Evolutionary conservation across 192 early-diverging fungal genomes (phyloP).

Genomic region (Coemansia pectinata): DNA sequence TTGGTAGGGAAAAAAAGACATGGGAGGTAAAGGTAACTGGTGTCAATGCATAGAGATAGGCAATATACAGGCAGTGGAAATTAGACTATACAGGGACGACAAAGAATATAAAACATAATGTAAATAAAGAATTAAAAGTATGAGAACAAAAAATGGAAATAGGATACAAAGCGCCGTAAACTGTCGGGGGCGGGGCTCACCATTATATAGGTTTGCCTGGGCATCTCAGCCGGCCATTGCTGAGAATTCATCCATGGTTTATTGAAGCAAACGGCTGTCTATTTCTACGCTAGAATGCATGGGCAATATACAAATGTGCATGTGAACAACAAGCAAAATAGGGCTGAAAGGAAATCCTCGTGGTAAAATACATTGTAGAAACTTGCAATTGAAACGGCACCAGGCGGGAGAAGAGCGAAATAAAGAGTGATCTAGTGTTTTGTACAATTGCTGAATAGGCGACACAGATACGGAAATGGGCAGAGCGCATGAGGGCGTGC

Average conservation of each 20-base stretch:
- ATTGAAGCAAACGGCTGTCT: not conserved
- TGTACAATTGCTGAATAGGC: slow-evolving; percentile 8
- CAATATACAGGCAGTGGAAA: not conserved
- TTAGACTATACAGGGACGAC: not conserved
- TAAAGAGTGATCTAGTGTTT: not conserved
- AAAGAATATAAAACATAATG: slow-evolving; percentile 3
- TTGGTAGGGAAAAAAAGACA: not conserved
- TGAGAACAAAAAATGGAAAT: not conserved
- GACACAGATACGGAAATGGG: not conserved
- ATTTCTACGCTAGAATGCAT: slow-evolving; percentile 7
- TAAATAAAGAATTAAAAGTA: not conserved
- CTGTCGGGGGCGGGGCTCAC: not conserved
- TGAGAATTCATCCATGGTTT: not conserved
- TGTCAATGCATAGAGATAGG: not conserved
- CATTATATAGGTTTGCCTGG: not conserved
- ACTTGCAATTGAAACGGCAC: not conserved
- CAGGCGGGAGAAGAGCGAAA: not conserved
- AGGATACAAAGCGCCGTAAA: not conserved
- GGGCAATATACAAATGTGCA: not conserved
- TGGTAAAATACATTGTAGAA: slow-evolving; percentile 2
- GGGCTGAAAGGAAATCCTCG: not conserved
- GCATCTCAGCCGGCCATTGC: not conserved
- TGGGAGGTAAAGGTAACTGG: not conserved
- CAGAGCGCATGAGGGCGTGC: not conserved
- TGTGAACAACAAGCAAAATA: not conserved